Evolutionary conservation across 768 basidiomycete genomes (phyloP).

Genomic region (Mrakia frigida): DNA sequence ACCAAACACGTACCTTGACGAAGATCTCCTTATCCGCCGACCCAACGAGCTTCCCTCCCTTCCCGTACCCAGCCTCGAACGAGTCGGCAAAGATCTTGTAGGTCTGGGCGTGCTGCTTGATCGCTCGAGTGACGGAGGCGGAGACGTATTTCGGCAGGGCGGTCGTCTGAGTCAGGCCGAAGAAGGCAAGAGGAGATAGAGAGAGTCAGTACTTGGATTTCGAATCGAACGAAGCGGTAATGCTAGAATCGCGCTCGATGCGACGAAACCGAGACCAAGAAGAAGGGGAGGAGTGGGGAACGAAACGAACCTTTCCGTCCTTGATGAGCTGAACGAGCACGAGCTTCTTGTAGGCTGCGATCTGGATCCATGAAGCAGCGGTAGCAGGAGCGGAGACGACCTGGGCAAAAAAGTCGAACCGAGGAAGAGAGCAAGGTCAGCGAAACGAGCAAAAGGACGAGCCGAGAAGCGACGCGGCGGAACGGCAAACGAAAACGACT

Average conservation of each 20-base stretch:
- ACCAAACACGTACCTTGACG: constrained; percentile 47
- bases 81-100: constrained; percentile 61
- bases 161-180: constrained; percentile 22
- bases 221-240: too few species aligned
- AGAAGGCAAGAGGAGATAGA: background rate
- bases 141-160: constrained; percentile 71
- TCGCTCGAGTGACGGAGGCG: constrained; percentile 53
- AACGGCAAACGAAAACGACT: too few species aligned
- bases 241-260: too few species aligned
- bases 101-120: constrained; percentile 56
- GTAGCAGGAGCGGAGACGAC: constrained; percentile 50
- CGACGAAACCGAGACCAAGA: too few species aligned
- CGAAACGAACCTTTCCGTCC: constrained; percentile 58
- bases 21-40: constrained; percentile 59
- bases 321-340: constrained; percentile 70
- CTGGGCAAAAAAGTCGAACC: constrained; percentile 28
- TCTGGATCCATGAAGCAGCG: constrained; percentile 61
- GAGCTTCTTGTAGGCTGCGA: constrained; percentile 83
- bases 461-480: background rate
- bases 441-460: background rate
- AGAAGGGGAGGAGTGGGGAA: background rate
- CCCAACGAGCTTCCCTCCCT: constrained; percentile 42
- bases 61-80: constrained; percentile 49
- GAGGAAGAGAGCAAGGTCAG: background rate
- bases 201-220: background rate